phyloP scores from a whole-genome alignment of 495 filamentous ascomycete genomes.

The Penicillium ucsense region DNA sequence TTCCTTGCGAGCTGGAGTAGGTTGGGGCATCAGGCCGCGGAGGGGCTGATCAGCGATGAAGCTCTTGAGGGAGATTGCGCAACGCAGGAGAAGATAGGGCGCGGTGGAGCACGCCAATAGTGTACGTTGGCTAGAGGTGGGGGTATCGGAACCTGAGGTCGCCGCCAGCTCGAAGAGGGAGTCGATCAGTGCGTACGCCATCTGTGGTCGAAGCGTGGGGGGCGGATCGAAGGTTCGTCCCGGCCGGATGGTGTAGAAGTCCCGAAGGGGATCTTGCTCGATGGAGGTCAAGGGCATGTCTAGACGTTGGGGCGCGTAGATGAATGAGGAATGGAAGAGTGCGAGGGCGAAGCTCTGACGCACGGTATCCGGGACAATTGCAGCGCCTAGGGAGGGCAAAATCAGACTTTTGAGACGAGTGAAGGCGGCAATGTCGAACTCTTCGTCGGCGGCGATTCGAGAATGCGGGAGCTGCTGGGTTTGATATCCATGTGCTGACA shows the following conservation, averaged over 20 bases:
- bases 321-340: constrained; percentile 76
- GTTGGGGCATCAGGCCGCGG: constrained; percentile 85
- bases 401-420: constrained; percentile 56
- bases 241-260: constrained; percentile 53
- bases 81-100: constrained; percentile 76
- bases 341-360: constrained; percentile 61
- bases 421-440: constrained; percentile 74
- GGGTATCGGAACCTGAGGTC: constrained; percentile 1
- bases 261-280: constrained; percentile 44
- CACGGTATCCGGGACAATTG: constrained; percentile 53
- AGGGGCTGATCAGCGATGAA: constrained; percentile 92
- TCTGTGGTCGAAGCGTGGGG: constrained; percentile 54
- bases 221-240: constrained; percentile 62
- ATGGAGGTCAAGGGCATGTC: constrained; percentile 47
- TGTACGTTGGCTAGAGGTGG: constrained; percentile 24
- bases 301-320: constrained; percentile 57
- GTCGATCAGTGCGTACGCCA: constrained; percentile 72
- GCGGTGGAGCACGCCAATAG: constrained; percentile 66
- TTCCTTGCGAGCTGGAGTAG: constrained; percentile 68
- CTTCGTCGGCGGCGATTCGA: constrained; percentile 40
- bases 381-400: constrained; percentile 60
- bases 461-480: constrained; percentile 16
- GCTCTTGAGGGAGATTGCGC: constrained; percentile 64
- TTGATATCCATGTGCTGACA: constrained; percentile 28
- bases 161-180: constrained; percentile 61